Conservation (phyloP, 2,329 filamentous ascomycete genomes). For the Colletotrichum sp. region DNA sequence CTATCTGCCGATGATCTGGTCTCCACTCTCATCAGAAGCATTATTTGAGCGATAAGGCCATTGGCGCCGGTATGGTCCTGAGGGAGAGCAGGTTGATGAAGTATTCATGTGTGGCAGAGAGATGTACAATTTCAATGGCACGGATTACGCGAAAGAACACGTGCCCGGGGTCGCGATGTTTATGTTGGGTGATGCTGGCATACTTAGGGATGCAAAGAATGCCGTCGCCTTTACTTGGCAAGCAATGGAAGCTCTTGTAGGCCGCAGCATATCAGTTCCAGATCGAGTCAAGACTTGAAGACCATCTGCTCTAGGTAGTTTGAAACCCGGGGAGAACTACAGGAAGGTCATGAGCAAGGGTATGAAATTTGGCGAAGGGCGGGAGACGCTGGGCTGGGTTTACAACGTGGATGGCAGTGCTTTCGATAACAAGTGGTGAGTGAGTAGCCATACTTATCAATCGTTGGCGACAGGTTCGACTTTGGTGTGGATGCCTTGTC, state of each 20-base stretch:
- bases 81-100: not conserved
- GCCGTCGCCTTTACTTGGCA: not conserved
- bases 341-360: not conserved
- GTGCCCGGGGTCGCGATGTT: not conserved
- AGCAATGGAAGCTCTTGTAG: not conserved
- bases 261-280: not conserved
- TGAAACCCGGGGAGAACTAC: not conserved
- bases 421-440: not conserved
- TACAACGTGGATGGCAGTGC: not conserved
- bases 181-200: not conserved
- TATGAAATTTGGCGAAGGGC: not conserved
- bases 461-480: not conserved
- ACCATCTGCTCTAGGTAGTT: not conserved
- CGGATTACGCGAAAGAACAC: not conserved
- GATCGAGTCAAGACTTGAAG: not conserved
- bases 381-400: not conserved
- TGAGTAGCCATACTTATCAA: accelerated
- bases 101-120: not conserved
- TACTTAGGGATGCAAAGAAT: not conserved
- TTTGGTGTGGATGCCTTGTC: not conserved
- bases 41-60: not conserved
- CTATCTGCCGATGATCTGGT: not conserved
- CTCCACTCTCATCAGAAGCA: not conserved
- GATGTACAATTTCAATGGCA: not conserved
- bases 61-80: not conserved